Evolutionary conservation across 1,284 basidiomycete genomes (phyloP).

Genomic region (Heterobasidion parviporum): DNA sequence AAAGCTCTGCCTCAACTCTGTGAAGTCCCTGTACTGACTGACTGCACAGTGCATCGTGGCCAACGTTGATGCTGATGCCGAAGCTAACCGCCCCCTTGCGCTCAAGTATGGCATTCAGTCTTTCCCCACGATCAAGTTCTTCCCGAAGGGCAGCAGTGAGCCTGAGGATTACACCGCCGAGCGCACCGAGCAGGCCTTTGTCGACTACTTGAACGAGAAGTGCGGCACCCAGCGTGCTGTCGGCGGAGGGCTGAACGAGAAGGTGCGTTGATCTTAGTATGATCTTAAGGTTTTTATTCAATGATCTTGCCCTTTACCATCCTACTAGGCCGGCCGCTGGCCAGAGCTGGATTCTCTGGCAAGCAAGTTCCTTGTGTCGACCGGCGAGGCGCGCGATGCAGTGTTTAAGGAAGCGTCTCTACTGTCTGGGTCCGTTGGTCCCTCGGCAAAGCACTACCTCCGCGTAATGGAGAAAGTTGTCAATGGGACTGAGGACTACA

Average conservation of each 20-base stretch:
- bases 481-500: conserved; percentile 66
- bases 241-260: conserved; percentile 73
- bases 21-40: background rate
- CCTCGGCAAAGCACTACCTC: conserved; percentile 75
- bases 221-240: conserved; percentile 81
- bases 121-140: conserved; percentile 94
- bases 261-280: conserved; percentile 31
- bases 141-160: conserved; percentile 60
- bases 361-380: conserved; percentile 64
- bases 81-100: conserved; percentile 72
- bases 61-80: conserved; percentile 85
- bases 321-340: conserved; percentile 67
- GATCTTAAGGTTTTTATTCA: background rate
- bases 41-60: conserved; percentile 72
- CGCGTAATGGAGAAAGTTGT: conserved; percentile 88
- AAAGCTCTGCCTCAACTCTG: conserved; percentile 16
- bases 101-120: conserved; percentile 64
- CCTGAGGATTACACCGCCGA: conserved; percentile 62
- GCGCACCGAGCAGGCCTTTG: conserved; percentile 63
- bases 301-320: too few relatives aligned
- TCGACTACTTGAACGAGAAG: conserved; percentile 76
- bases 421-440: conserved; percentile 37
- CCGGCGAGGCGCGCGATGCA: conserved; percentile 45
- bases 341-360: conserved; percentile 76
- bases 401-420: conserved; percentile 56